Evolutionary conservation across 345 rosid species (phyloP).

Genomic region (Lepidium sativum): DNA sequence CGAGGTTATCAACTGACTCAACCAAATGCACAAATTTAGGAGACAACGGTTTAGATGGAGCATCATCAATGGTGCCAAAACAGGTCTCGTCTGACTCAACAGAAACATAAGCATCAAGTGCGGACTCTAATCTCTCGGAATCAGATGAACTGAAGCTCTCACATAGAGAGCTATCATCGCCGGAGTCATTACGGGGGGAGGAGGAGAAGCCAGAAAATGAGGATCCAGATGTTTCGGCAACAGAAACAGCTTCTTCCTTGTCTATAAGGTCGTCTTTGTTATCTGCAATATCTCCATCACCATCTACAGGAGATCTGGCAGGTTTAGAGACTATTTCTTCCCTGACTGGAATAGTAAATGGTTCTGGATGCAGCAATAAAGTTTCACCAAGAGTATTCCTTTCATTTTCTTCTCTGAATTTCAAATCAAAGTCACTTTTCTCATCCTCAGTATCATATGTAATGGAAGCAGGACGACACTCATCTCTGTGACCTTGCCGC

Average conservation of each 20-base stretch:
- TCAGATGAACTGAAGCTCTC: conserved; percentile 65
- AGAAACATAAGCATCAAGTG: conserved; percentile 28
- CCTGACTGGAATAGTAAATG: conserved; percentile 23
- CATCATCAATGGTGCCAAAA: conserved; percentile 30
- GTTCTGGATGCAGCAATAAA: conserved; percentile 20
- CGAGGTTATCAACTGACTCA: conserved; percentile 41
- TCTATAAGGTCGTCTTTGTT: conserved; percentile 39
- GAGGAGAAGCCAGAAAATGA: conserved; percentile 75
- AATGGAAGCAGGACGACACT: conserved; percentile 51
- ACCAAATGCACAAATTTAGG: conserved; percentile 71
- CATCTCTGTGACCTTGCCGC: conserved; percentile 95
- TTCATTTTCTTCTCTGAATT: conserved; percentile 27
- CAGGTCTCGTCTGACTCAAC: conserved; percentile 29
- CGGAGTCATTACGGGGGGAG: conserved; percentile 46
- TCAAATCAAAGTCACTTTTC: conserved; percentile 28
- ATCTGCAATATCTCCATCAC: conserved; percentile 31
- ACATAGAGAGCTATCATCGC: conserved; percentile 63
- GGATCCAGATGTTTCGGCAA: conserved; percentile 46
- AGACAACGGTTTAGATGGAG: conserved; percentile 38
- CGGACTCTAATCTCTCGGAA: conserved; percentile 38
- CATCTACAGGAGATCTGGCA: conserved; percentile 29
- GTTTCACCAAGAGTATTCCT: conserved; percentile 23
- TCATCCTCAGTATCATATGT: conserved; percentile 26
- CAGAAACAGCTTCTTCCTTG: conserved; percentile 35
- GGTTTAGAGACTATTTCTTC: conserved; percentile 27